These are phyloP conservation scores for Coemansia sp. DNA, from an alignment of 192 early-diverging fungal species.

Conservation along the genomic window DNA sequence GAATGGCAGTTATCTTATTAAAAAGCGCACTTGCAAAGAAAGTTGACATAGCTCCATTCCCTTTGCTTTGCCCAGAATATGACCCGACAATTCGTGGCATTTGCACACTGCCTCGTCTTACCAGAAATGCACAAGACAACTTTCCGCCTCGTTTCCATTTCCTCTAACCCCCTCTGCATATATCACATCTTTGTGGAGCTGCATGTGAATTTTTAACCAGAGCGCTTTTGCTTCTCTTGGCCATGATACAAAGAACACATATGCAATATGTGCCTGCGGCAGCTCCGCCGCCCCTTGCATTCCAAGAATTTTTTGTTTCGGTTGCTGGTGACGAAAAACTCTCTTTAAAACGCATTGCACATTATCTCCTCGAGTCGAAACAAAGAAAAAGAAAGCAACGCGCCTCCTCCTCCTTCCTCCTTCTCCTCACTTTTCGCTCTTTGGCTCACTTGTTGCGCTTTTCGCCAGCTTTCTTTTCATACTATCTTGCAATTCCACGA, in stretches of 20 bases:
- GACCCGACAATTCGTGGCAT: neutral
- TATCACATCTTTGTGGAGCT: slow-evolving; percentile 2
- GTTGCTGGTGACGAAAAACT: neutral
- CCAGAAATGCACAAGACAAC: neutral
- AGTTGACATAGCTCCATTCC: neutral
- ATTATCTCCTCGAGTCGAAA: neutral
- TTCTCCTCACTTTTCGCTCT: neutral
- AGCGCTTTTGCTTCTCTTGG: neutral
- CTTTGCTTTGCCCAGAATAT: neutral
- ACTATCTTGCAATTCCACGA: too few species aligned
- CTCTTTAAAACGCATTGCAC: neutral
- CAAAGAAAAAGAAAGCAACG: neutral
- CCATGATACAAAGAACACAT: neutral
- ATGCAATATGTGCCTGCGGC: slow-evolving; percentile 9
- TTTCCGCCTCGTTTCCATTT: neutral
- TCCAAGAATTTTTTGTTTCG: neutral
- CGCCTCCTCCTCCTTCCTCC: neutral
- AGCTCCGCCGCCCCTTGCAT: slow-evolving; percentile 5
- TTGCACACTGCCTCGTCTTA: neutral
- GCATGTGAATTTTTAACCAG: neutral
- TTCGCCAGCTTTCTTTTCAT: neutral
- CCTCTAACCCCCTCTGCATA: neutral
- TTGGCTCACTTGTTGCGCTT: neutral
- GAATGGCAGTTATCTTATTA: neutral
- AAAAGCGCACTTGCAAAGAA: neutral